A percentile compares a stretch with the other conserved stretches of the same genome.
phyloP scores from a whole-genome alignment of 192 early-diverging fungal genomes.

The Entrophospora sp. region DNA sequence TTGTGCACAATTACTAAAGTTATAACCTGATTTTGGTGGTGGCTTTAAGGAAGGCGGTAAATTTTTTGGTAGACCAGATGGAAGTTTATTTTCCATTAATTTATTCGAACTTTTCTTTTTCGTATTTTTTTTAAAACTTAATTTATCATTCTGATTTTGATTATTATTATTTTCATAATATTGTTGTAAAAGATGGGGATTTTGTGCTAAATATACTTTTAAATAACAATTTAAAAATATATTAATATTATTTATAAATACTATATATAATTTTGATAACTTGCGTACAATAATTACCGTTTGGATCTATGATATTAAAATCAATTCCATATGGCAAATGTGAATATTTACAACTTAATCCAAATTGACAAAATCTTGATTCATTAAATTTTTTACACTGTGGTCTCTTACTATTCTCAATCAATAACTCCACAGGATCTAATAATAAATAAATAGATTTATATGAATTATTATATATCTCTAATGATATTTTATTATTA shows the following conservation, averaged over 20 bases:
- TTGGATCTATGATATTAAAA: neutral
- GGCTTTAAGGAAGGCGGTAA: conserved; percentile 27
- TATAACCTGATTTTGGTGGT: conserved; percentile 24
- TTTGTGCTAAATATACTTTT: neutral
- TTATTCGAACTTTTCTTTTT: too few relatives aligned
- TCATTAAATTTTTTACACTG: conserved; percentile 22
- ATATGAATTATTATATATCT: neutral
- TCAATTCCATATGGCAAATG: conserved; percentile 23
- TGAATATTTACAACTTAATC: conserved; percentile 24
- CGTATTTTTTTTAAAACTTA: too few relatives aligned
- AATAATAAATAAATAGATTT: neutral
- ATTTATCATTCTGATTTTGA: too few relatives aligned
- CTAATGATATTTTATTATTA: neutral
- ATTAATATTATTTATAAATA: conserved; percentile 5
- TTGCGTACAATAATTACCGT: neutral
- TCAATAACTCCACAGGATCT: conserved; percentile 24
- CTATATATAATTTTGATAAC: conserved; percentile 11
- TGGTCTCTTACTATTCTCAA: conserved; percentile 25
- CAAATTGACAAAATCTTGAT: conserved; percentile 26
- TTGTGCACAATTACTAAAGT: conserved; percentile 22
- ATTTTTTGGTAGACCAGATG: conserved; percentile 22
- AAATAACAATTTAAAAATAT: neutral
- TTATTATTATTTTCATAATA: too few relatives aligned
- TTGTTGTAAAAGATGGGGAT: neutral
- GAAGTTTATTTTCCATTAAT: conserved; percentile 21